A percentile compares a stretch with the other conserved stretches of the same genome.
Evolutionary conservation across 345 rosid genomes (phyloP).

Genomic region (Dipteronia dyeriana): DNA sequence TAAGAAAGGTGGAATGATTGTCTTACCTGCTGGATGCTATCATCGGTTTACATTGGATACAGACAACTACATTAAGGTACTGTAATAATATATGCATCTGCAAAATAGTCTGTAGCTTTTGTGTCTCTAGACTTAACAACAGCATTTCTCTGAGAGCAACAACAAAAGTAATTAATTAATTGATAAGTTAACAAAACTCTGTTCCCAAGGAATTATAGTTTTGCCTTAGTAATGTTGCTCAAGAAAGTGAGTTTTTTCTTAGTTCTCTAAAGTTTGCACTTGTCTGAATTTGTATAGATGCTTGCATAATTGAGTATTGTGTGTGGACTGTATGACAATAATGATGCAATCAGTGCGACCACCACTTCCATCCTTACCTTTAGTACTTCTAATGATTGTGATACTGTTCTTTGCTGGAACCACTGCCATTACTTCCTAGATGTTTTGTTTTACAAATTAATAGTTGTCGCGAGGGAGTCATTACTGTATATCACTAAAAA

Average conservation of each 20-base stretch:
- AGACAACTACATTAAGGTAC: slow-evolving; percentile 76
- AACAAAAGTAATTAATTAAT: background rate
- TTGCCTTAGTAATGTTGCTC: background rate
- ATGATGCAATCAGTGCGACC: background rate
- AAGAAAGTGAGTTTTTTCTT: background rate
- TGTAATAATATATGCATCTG: background rate
- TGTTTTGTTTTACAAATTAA: background rate
- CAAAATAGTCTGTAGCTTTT: background rate
- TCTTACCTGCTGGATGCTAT: slow-evolving; percentile 84
- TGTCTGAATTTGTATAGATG: background rate
- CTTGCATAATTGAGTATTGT: too few relatives aligned
- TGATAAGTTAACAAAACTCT: background rate
- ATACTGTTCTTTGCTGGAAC: background rate
- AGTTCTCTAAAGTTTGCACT: background rate
- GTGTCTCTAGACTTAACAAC: background rate
- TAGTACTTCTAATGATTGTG: background rate
- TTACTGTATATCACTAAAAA: background rate
- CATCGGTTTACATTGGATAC: slow-evolving; percentile 84
- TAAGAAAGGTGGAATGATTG: slow-evolving; percentile 90
- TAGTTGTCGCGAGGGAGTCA: background rate
- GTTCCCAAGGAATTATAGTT: background rate
- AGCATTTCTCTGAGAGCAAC: background rate
- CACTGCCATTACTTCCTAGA: background rate
- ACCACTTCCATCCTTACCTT: background rate
- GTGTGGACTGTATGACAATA: background rate